Evolutionary conservation across 192 early-diverging fungal species (phyloP), one percentile per base, ranked within the genome.

Genomic region (Thamnidium elegans): DNA sequence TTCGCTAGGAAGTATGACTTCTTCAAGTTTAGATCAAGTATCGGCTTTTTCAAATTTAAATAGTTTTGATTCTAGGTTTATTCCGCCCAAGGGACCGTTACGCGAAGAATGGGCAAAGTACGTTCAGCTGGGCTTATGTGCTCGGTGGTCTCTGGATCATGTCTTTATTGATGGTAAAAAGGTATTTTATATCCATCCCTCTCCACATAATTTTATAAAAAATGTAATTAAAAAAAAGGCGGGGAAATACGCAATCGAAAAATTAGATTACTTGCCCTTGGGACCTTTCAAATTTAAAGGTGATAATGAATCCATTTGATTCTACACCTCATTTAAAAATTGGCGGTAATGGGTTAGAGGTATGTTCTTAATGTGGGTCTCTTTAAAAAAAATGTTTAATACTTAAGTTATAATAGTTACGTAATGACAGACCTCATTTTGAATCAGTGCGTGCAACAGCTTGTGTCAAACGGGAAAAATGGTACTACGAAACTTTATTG

Each of bases 381-480:
- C n/a, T n/a, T n/a, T n/a, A n/a, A n/a, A n/a, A n/a, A n/a, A n/a
- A n/a, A n/a, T n/a, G n/a, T 26, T 26, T 26, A 26, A 26, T 26
- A 26, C 26, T 26, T 26, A 26, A 39, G 4, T 4, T 39, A 39
- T 15, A 42, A 21, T 62, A 92, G 72, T 65, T 93, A 32, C 74
- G 87, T 23, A 94, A 94, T 68, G 90, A 90, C 43, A 79, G 84
- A 20, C 88, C 90, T 36, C 84, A 86, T 3, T 93, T 94, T 69
- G 92, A 94, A 70, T 91, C 86, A 47, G 79, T 87, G 10, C 67
- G 86, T 14, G 74, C 77, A 0, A 87, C 83, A 11, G 63, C 72
- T 14, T 79, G 76, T 43, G 87, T 90, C 4, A 71, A 52, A 9
- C 56, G 68, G 10, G 91, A 89, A 3, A 86, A 80, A 65, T 94